Percentiles rank a stretch among this genome's conserved stretches.
These are phyloP conservation scores for Termitomyces sp. DNA, from an alignment of 768 basidiomycete species.

Conservation along the genomic window DNA sequence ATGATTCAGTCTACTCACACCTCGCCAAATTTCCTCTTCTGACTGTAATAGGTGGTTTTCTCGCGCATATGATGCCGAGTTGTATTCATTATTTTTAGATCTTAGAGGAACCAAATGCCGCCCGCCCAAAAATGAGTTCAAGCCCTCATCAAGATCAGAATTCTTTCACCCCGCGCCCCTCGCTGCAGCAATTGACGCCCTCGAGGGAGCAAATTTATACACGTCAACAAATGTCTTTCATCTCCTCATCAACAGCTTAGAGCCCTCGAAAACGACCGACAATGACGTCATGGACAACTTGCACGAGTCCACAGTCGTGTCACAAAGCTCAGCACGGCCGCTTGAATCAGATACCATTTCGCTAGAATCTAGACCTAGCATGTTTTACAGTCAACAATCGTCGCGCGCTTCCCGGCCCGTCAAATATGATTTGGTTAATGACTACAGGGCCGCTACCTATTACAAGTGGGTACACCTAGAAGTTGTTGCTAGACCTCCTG, in stretches of 20 bases:
- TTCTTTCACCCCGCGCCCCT: constrained; percentile 41
- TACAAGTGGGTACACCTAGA: constrained; percentile 9
- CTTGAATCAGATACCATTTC: neutral
- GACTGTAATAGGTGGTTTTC: constrained; percentile 50
- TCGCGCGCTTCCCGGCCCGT: neutral
- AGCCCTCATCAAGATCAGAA: constrained; percentile 20
- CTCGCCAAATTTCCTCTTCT: constrained; percentile 52
- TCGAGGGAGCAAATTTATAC: constrained; percentile 5
- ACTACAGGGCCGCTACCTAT: constrained; percentile 10
- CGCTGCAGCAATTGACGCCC: constrained; percentile 25
- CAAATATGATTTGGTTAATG: constrained; percentile 9
- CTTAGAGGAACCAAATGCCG: constrained; percentile 43
- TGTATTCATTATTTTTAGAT: constrained; percentile 27
- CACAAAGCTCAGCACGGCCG: neutral
- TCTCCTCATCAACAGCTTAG: constrained; percentile 18
- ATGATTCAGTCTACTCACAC: constrained; percentile 32
- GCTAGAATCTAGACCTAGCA: constrained; percentile 6
- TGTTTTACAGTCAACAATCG: constrained; percentile 11
- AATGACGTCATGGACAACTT: neutral
- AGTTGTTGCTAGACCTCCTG: neutral
- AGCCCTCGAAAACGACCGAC: constrained; percentile 6
- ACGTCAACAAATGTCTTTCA: constrained; percentile 17
- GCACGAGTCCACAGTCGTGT: neutral
- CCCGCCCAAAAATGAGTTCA: constrained; percentile 5
- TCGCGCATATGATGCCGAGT: neutral